phyloP scores from a whole-genome alignment of 306 rosid genomes.

The Castanospermum australe region DNA sequence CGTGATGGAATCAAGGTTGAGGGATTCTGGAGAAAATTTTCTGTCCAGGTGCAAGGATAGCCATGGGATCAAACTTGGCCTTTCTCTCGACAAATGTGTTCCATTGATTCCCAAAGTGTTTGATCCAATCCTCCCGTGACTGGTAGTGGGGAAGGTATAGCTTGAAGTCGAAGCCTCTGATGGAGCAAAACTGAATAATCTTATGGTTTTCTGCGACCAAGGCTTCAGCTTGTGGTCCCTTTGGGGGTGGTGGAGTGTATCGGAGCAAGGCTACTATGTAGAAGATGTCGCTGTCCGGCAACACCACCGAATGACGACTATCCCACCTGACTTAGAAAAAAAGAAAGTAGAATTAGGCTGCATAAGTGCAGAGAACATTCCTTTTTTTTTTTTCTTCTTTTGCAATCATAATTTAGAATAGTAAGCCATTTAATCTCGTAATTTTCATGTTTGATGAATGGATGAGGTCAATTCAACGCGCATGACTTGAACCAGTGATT shows the following conservation, averaged over 20 bases:
- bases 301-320: constrained; percentile 63
- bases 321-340: constrained; percentile 75
- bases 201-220: constrained; percentile 72
- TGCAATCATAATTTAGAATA: background rate
- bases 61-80: constrained; percentile 70
- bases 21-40: constrained; percentile 62
- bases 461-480: background rate
- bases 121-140: constrained; percentile 69
- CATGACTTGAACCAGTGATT: constrained; percentile 20
- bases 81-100: constrained; percentile 57
- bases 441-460: background rate
- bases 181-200: constrained; percentile 54
- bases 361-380: background rate
- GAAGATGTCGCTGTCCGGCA: constrained; percentile 83
- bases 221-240: constrained; percentile 42
- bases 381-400: background rate
- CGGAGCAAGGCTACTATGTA: constrained; percentile 85
- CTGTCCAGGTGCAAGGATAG: constrained; percentile 89
- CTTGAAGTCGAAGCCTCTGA: constrained; percentile 65
- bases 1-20: constrained; percentile 25
- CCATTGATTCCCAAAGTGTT: constrained; percentile 81
- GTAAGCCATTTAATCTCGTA: background rate
- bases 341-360: background rate
- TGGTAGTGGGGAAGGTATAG: constrained; percentile 80
- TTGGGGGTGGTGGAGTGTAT: constrained; percentile 58